A percentile compares a stretch with the other conserved stretches of the same genome.
Conservation (phyloP, 164 flowering plant species). For the Amborella trichopoda region DNA sequence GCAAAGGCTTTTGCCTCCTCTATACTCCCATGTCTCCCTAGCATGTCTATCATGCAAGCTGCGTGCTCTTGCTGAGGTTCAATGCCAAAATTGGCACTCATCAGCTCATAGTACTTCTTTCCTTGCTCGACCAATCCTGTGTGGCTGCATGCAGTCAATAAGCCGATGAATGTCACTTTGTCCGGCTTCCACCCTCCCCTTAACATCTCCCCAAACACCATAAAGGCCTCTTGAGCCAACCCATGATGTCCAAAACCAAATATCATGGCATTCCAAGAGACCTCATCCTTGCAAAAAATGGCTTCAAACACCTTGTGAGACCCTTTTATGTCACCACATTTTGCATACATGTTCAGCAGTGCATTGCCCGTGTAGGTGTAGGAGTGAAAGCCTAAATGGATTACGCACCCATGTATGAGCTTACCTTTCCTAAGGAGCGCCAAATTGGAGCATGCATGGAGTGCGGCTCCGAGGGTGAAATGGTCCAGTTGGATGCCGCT, state of each 20-base stretch:
- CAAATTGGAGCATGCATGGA: slow-evolving; percentile 60
- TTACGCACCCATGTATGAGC: slow-evolving; percentile 39
- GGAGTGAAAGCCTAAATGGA: slow-evolving; percentile 33
- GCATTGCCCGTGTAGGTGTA: slow-evolving; percentile 50
- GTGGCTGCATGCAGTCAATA: slow-evolving; percentile 52
- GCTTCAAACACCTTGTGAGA: slow-evolving; percentile 29
- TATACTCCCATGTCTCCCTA: slow-evolving; percentile 39
- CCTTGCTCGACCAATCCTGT: slow-evolving; percentile 39
- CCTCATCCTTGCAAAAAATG: slow-evolving; percentile 20
- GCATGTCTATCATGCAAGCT: slow-evolving; percentile 51
- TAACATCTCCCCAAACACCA: slow-evolving; percentile 28
- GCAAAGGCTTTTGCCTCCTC: slow-evolving; percentile 26
- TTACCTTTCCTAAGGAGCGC: slow-evolving; percentile 35
- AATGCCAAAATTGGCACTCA: slow-evolving; percentile 21
- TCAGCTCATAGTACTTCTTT: slow-evolving; percentile 19
- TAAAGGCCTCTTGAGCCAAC: slow-evolving; percentile 23
- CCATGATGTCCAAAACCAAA: slow-evolving; percentile 55
- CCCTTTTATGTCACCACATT: slow-evolving; percentile 48
- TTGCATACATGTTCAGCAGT: slow-evolving; percentile 62
- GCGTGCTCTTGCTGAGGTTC: slow-evolving; percentile 33
- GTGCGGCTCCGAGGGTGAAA: slow-evolving; percentile 45
- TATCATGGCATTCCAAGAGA: slow-evolving; percentile 70
- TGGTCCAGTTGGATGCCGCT: slow-evolving; percentile 35
- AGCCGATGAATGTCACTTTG: slow-evolving; percentile 42
- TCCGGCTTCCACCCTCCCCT: slow-evolving; percentile 27